Percentiles rank a stretch among this genome's conserved stretches.
These are phyloP conservation scores for Cicer judaicum DNA, from an alignment of 306 rosid species.

Conservation along the genomic window DNA sequence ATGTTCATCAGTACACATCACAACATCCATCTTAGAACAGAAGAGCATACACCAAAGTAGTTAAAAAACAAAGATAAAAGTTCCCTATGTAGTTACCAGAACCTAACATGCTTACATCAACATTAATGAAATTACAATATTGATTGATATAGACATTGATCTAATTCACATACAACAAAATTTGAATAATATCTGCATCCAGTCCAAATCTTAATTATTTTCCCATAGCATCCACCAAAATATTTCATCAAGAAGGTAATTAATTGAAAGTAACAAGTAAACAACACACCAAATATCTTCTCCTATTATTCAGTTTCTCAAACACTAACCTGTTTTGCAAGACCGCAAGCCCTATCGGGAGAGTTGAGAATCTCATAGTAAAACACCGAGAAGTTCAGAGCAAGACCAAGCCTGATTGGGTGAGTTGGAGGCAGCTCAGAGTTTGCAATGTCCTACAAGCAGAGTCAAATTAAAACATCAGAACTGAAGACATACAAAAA, in stretches of 20 bases:
- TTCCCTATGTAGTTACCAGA: slow-evolving; percentile 5
- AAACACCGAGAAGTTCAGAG: slow-evolving; percentile 93
- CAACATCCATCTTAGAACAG: background rate
- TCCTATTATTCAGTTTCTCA: background rate
- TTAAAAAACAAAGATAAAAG: background rate
- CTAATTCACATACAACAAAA: slow-evolving; percentile 7
- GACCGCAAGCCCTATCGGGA: slow-evolving; percentile 91
- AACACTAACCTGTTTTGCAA: slow-evolving; percentile 86
- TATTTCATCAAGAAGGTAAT: background rate
- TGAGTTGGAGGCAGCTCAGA: slow-evolving; percentile 95
- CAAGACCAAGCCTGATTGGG: slow-evolving; percentile 98
- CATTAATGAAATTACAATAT: background rate
- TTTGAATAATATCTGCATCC: background rate
- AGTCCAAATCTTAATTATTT: background rate
- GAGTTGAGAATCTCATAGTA: slow-evolving; percentile 98
- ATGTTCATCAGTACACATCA: slow-evolving; percentile 6
- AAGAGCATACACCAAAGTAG: background rate
- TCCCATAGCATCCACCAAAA: background rate
- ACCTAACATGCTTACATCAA: slow-evolving; percentile 20
- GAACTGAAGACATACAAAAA: background rate
- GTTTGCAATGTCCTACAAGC: slow-evolving; percentile 81
- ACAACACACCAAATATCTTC: background rate
- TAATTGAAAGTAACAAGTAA: background rate
- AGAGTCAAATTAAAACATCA: slow-evolving; percentile 8
- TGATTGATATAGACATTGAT: slow-evolving; percentile 12